These are phyloP conservation scores for Hyphopichia khmerensis DNA, from an alignment of 1,139 yeast species.

Conservation along the genomic window DNA sequence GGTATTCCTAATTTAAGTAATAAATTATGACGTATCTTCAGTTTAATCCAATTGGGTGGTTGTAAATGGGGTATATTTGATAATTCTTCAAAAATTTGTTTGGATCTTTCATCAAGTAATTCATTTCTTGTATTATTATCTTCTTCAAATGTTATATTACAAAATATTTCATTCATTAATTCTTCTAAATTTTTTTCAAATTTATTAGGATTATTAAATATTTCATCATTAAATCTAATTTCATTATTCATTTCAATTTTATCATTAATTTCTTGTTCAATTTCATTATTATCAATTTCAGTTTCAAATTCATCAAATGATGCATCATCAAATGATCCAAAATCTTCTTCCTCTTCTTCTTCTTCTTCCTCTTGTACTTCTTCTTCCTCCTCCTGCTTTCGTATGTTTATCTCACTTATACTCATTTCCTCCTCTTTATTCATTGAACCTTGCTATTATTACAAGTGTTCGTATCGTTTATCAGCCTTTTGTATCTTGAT, in stretches of 20 bases:
- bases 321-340: slow-evolving; percentile 44
- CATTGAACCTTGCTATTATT: too few species aligned
- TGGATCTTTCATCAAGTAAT: slow-evolving; percentile 26
- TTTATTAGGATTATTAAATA: slow-evolving; percentile 12
- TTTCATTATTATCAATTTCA: background rate
- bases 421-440: too few species aligned
- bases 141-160: slow-evolving; percentile 3
- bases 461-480: background rate
- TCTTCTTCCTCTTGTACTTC: slow-evolving; percentile 8
- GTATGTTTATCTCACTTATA: too few species aligned
- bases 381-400: background rate
- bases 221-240: slow-evolving; percentile 12
- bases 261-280: background rate
- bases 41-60: slow-evolving; percentile 59
- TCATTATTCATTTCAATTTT: background rate
- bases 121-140: background rate
- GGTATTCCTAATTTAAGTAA: slow-evolving; percentile 60
- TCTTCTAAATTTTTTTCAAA: slow-evolving; percentile 16
- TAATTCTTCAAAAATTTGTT: slow-evolving; percentile 31
- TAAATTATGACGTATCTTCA: slow-evolving; percentile 55
- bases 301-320: slow-evolving; percentile 31
- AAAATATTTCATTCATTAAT: slow-evolving; percentile 23
- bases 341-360: slow-evolving; percentile 33
- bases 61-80: slow-evolving; percentile 42
- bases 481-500: background rate